Conservation (phyloP, 2,329 filamentous ascomycete species). For the Paraconiothyrium brasiliense region DNA sequence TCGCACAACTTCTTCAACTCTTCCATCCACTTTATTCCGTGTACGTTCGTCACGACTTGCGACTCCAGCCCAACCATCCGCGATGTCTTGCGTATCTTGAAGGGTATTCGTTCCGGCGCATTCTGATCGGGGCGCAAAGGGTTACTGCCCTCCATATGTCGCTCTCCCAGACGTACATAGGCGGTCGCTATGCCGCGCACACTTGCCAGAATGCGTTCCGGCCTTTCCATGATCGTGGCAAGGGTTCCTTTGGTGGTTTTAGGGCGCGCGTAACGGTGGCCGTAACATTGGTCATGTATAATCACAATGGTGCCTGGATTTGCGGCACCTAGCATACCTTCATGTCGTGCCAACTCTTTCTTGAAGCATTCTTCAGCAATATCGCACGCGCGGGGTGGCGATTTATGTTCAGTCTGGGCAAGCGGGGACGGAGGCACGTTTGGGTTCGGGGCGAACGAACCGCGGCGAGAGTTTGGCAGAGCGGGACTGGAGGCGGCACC, state of each 20-base stretch:
- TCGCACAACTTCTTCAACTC: slow-evolving; percentile 88
- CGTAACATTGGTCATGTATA: slow-evolving; percentile 93
- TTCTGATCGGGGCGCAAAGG: slow-evolving; percentile 72
- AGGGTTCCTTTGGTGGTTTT: slow-evolving; percentile 77
- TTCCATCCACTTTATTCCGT: slow-evolving; percentile 92
- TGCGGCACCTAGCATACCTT: slow-evolving; percentile 51
- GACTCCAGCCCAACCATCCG: slow-evolving; percentile 77
- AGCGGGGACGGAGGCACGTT: slow-evolving; percentile 52
- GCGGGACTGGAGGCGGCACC: slow-evolving; percentile 47
- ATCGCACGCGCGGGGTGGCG: slow-evolving; percentile 61
- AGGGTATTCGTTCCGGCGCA: slow-evolving; percentile 72
- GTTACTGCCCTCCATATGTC: slow-evolving; percentile 75
- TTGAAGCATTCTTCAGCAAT: slow-evolving; percentile 75
- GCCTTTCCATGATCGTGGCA: slow-evolving; percentile 87
- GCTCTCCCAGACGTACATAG: slow-evolving; percentile 87
- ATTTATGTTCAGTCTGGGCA: slow-evolving; percentile 50
- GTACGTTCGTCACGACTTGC: slow-evolving; percentile 85
- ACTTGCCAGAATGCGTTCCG: slow-evolving; percentile 86
- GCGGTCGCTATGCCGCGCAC: slow-evolving; percentile 84
- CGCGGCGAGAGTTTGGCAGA: slow-evolving; percentile 51
- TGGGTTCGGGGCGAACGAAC: slow-evolving; percentile 56
- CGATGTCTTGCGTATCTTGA: slow-evolving; percentile 83
- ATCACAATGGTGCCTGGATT: slow-evolving; percentile 77
- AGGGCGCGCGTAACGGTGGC: slow-evolving; percentile 87
- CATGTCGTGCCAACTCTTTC: slow-evolving; percentile 72